A percentile compares a stretch with the other conserved stretches of the same genome.
Evolutionary conservation across 257 asterid genomes (phyloP).

Genomic region (Scutellaria minor): DNA sequence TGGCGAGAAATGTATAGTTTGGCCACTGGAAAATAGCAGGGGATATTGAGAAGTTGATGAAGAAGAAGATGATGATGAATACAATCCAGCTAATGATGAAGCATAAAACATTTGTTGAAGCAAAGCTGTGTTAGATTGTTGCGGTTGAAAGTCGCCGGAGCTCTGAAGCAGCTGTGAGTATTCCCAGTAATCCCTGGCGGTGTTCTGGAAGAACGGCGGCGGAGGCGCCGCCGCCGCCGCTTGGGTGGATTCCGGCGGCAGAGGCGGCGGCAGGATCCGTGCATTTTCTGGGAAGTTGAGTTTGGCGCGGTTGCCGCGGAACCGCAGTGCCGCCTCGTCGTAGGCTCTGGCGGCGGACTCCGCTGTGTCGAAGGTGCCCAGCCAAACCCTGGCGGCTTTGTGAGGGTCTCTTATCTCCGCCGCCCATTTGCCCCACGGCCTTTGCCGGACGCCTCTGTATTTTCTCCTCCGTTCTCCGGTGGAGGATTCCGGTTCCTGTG

Average conservation of each 20-base stretch:
- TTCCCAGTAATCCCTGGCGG: slow-evolving; percentile 64
- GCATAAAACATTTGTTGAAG: slow-evolving; percentile 59
- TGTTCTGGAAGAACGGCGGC: slow-evolving; percentile 39
- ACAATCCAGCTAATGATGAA: slow-evolving; percentile 53
- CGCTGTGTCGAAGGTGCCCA: slow-evolving; percentile 93
- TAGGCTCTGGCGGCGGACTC: slow-evolving; percentile 94
- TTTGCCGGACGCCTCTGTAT: slow-evolving; percentile 91
- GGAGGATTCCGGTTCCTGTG: slow-evolving; percentile 36
- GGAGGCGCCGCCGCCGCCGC: not conserved
- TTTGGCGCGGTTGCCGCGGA: slow-evolving; percentile 86
- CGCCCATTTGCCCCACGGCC: slow-evolving; percentile 99
- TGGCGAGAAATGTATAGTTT: slow-evolving; percentile 47
- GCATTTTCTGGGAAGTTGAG: slow-evolving; percentile 88
- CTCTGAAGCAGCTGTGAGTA: slow-evolving; percentile 71
- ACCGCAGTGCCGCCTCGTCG: slow-evolving; percentile 87
- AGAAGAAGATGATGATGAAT: slow-evolving; percentile 43
- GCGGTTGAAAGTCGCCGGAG: slow-evolving; percentile 44
- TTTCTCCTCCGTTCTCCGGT: slow-evolving; percentile 60
- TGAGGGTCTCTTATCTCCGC: slow-evolving; percentile 95
- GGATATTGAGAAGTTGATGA: slow-evolving; percentile 52
- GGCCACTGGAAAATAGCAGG: slow-evolving; percentile 53
- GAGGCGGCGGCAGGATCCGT: slow-evolving; percentile 46
- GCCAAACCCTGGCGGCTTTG: slow-evolving; percentile 88
- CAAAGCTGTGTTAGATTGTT: slow-evolving; percentile 38
- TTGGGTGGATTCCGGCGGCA: slow-evolving; percentile 34